Evolutionary conservation across 345 rosid genomes (phyloP).

Genomic region (Rhodamnia argentea): DNA sequence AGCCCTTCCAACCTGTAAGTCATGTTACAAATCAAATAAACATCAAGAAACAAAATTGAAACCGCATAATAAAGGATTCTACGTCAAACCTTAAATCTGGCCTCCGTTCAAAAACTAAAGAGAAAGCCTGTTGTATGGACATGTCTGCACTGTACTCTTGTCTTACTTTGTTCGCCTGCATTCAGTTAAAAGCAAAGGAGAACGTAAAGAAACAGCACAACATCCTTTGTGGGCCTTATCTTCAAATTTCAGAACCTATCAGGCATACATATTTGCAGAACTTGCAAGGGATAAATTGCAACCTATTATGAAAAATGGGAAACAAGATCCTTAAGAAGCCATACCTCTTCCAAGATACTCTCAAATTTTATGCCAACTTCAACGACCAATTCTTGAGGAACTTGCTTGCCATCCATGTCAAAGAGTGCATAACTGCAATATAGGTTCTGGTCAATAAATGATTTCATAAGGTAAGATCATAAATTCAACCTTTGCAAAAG

Average conservation of each 20-base stretch:
- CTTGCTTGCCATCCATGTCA: conserved; percentile 79
- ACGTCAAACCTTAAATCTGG: conserved; percentile 69
- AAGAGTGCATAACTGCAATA: conserved; percentile 66
- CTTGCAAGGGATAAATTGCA: not conserved
- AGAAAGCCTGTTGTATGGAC: conserved; percentile 59
- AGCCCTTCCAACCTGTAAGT: conserved; percentile 65
- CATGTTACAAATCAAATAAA: not conserved
- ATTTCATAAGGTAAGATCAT: not conserved
- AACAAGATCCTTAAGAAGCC: not conserved
- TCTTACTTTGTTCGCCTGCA: conserved; percentile 72
- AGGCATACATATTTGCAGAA: not conserved
- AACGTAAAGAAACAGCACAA: not conserved
- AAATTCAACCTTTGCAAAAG: not conserved
- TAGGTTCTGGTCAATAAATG: not conserved
- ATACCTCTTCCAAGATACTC: conserved; percentile 67
- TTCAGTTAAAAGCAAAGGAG: conserved; percentile 7
- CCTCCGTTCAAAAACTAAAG: conserved; percentile 61
- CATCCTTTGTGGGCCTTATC: not conserved
- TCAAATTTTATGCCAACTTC: conserved; percentile 72
- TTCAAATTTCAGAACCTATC: not conserved
- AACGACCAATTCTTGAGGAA: conserved; percentile 72
- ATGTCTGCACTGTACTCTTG: conserved; percentile 53
- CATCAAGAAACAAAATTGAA: not conserved
- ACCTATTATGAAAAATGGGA: not conserved
- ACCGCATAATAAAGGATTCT: not conserved